These are phyloP conservation scores for Pseudozyma pruni DNA, from an alignment of 1,284 basidiomycete genomes.

Conservation along the genomic window DNA sequence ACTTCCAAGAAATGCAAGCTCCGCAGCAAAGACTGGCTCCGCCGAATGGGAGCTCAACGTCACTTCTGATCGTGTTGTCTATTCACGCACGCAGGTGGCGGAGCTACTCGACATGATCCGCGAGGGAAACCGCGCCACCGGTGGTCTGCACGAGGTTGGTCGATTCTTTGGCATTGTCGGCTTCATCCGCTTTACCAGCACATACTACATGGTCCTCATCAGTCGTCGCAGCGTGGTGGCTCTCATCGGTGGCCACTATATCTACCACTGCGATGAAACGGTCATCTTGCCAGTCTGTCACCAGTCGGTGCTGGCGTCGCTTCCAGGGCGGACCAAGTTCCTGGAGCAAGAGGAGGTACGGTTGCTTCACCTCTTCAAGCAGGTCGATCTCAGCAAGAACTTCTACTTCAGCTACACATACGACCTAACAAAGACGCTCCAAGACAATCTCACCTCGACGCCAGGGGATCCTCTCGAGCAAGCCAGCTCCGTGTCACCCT, in stretches of 20 bases:
- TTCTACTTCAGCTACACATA: slow-evolving; percentile 99
- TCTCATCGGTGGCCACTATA: slow-evolving; percentile 92
- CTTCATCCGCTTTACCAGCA: slow-evolving; percentile 66
- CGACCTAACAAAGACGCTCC: slow-evolving; percentile 93
- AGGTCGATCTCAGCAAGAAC: slow-evolving; percentile 97
- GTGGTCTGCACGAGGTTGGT: slow-evolving; percentile 81
- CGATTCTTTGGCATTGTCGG: slow-evolving; percentile 74
- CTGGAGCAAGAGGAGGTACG: slow-evolving; percentile 67
- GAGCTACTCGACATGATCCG: slow-evolving; percentile 92
- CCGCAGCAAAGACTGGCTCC: neutral
- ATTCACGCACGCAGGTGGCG: slow-evolving; percentile 87
- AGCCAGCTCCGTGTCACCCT: slow-evolving; percentile 52
- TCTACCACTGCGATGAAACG: slow-evolving; percentile 95
- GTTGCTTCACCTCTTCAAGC: slow-evolving; percentile 90
- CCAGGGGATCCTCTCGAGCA: slow-evolving; percentile 61
- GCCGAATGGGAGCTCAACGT: slow-evolving; percentile 61
- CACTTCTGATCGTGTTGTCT: slow-evolving; percentile 71
- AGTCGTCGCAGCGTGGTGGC: slow-evolving; percentile 91
- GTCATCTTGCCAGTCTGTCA: slow-evolving; percentile 76
- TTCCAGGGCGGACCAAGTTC: slow-evolving; percentile 58
- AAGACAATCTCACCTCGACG: slow-evolving; percentile 82
- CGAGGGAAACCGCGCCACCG: slow-evolving; percentile 87
- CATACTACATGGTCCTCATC: slow-evolving; percentile 73
- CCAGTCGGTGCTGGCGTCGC: slow-evolving; percentile 42
- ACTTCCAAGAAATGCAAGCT: neutral